Evolutionary conservation across 2,329 filamentous ascomycete genomes (phyloP).

Genomic region (Cladorrhinum sp.): DNA sequence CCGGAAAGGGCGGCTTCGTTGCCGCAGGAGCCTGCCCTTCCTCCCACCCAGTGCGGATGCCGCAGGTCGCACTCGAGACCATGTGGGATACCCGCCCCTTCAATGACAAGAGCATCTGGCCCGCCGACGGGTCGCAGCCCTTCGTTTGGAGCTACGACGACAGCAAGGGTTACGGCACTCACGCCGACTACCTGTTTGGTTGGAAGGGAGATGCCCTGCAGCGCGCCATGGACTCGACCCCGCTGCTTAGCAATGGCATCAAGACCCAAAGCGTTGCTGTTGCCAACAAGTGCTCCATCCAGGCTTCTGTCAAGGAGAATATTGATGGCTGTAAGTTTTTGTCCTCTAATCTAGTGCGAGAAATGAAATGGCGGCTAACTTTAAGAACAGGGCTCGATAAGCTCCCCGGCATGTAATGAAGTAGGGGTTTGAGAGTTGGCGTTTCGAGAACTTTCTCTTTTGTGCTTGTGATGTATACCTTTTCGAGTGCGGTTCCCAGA

Average conservation of each 20-base stretch:
- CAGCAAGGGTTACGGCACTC: slow-evolving; percentile 16
- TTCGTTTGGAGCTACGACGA: slow-evolving; percentile 30
- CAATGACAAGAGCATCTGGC: slow-evolving; percentile 29
- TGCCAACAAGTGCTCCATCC: slow-evolving; percentile 33
- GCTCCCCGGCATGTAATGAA: slow-evolving; percentile 3
- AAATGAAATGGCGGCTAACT: neutral
- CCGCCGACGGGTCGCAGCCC: slow-evolving; percentile 27
- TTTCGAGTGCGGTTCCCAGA: neutral
- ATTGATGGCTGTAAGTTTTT: slow-evolving; percentile 32
- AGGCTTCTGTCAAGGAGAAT: slow-evolving; percentile 30
- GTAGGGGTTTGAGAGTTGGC: neutral
- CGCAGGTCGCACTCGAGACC: slow-evolving; percentile 38
- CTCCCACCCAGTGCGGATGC: slow-evolving; percentile 35
- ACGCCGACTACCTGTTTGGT: slow-evolving; percentile 34
- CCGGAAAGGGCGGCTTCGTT: slow-evolving; percentile 25
- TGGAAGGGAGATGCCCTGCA: slow-evolving; percentile 33
- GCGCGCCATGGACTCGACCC: slow-evolving; percentile 32
- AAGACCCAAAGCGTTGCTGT: slow-evolving; percentile 32
- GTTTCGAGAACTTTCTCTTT: neutral
- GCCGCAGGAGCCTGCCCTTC: slow-evolving; percentile 29
- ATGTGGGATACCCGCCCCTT: slow-evolving; percentile 36
- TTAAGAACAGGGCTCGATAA: slow-evolving; percentile 1
- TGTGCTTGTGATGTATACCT: neutral
- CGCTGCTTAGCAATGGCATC: slow-evolving; percentile 33
- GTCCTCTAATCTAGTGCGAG: neutral